Percentiles rank a stretch among this genome's conserved stretches.
Conservation (phyloP, 768 basidiomycete genomes). For the Tylopilus felleus region DNA sequence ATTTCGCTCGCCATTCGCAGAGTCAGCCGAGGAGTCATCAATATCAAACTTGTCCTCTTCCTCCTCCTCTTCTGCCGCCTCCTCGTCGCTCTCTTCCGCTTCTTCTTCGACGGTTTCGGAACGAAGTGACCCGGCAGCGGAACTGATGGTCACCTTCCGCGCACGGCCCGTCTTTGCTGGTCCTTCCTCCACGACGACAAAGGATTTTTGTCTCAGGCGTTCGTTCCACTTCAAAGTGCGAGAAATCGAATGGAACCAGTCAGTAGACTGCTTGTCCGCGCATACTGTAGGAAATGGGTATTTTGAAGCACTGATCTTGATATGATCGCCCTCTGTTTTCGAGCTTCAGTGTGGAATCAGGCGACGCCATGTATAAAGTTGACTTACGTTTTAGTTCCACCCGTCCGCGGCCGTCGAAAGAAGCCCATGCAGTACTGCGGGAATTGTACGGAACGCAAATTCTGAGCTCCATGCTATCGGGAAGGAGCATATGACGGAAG, state of each 20-base stretch:
- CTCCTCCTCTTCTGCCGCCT: slow-evolving; percentile 62
- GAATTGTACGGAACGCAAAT: slow-evolving; percentile 99
- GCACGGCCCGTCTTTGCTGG: slow-evolving; percentile 42
- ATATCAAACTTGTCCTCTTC: slow-evolving; percentile 89
- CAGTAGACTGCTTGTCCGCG: slow-evolving; percentile 94
- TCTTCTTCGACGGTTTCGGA: slow-evolving; percentile 38
- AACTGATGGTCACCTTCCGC: slow-evolving; percentile 12
- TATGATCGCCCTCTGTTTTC: slow-evolving; percentile 91
- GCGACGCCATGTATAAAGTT: neutral
- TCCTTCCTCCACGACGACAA: slow-evolving; percentile 94
- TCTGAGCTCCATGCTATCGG: slow-evolving; percentile 96
- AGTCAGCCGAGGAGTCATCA: slow-evolving; percentile 76
- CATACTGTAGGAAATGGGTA: slow-evolving; percentile 99
- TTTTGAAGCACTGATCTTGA: slow-evolving; percentile 95
- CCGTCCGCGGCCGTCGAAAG: slow-evolving; percentile 95
- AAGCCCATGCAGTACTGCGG: slow-evolving; percentile 97
- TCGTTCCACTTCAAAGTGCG: slow-evolving; percentile 99
- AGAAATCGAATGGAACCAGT: slow-evolving; percentile 98
- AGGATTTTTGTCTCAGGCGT: slow-evolving; percentile 96
- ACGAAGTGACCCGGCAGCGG: slow-evolving; percentile 7
- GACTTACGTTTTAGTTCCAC: slow-evolving; percentile 91
- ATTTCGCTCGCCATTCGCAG: slow-evolving; percentile 21
- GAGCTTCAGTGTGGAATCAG: slow-evolving; percentile 6
- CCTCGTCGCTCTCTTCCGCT: slow-evolving; percentile 36
- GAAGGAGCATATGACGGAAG: slow-evolving; percentile 97